Conservation (phyloP, 2,329 filamentous ascomycete genomes). For the Metarhizium robertsii region DNA sequence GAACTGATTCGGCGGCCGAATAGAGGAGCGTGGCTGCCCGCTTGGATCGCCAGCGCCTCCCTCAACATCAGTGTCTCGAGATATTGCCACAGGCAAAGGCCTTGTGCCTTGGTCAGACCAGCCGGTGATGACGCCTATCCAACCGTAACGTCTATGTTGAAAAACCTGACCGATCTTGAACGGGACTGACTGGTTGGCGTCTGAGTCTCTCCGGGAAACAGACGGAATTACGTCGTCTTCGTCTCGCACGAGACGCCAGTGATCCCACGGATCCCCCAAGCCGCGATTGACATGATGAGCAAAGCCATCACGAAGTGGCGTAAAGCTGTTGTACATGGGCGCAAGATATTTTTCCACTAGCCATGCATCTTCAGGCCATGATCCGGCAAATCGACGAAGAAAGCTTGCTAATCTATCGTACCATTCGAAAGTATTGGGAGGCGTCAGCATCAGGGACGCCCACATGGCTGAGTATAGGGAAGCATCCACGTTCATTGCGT, state of each 20-base stretch:
- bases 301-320: slow-evolving; percentile 17
- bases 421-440: slow-evolving; percentile 38
- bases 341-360: slow-evolving; percentile 57
- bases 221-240: slow-evolving; percentile 33
- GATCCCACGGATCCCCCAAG: slow-evolving; percentile 21
- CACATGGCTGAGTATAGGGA: slow-evolving; percentile 68
- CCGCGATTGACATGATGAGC: slow-evolving; percentile 15
- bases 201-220: slow-evolving; percentile 20
- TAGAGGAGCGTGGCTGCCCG: slow-evolving; percentile 4
- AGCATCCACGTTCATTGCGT: slow-evolving; percentile 36
- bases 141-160: slow-evolving; percentile 69
- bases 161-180: slow-evolving; percentile 79
- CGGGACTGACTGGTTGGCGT: slow-evolving; percentile 15
- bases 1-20: slow-evolving; percentile 36
- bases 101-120: slow-evolving; percentile 54
- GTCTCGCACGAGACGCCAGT: slow-evolving; percentile 28
- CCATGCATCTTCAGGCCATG: slow-evolving; percentile 55
- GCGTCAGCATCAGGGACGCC: slow-evolving; percentile 52
- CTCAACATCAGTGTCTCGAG: slow-evolving; percentile 17
- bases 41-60: slow-evolving; percentile 17
- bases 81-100: slow-evolving; percentile 16
- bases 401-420: slow-evolving; percentile 56
- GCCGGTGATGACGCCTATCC: slow-evolving; percentile 76
- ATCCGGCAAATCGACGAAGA: slow-evolving; percentile 33
- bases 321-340: slow-evolving; percentile 47